phyloP scores from a whole-genome alignment of 345 rosid genomes.

The Erysimum cheiranthoides region DNA sequence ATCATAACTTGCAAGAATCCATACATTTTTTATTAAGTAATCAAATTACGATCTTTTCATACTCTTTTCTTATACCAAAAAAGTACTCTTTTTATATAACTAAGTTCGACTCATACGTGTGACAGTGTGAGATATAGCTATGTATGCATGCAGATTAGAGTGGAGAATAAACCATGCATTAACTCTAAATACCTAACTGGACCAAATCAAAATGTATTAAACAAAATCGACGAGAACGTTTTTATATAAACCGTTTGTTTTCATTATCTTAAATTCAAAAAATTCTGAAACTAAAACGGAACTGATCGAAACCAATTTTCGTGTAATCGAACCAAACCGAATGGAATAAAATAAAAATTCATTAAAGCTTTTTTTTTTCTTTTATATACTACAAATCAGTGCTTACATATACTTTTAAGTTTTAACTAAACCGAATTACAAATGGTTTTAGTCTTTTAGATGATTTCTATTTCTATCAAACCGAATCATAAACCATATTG shows the following conservation, averaged over 20 bases:
- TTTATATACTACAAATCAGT: too few relatives aligned
- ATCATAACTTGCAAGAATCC: slow-evolving; percentile 20
- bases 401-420: too few relatives aligned
- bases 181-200: background rate
- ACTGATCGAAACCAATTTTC: background rate
- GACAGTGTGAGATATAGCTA: background rate
- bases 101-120: background rate
- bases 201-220: too few relatives aligned
- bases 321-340: background rate
- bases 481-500: background rate
- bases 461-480: background rate
- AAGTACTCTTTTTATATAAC: background rate
- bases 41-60: background rate
- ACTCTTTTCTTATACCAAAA: background rate
- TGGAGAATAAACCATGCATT: background rate
- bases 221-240: too few relatives aligned
- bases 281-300: background rate
- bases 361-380: background rate
- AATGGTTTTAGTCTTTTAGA: background rate
- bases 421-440: background rate
- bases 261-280: too few relatives aligned
- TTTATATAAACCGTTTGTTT: too few relatives aligned
- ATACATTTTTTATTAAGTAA: background rate
- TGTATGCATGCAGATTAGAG: background rate
- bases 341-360: background rate